A percentile compares a stretch with the other conserved stretches of the same genome.
Evolutionary conservation across 305 asterid genomes (phyloP).

Genomic region (Fraxinus sp.): DNA sequence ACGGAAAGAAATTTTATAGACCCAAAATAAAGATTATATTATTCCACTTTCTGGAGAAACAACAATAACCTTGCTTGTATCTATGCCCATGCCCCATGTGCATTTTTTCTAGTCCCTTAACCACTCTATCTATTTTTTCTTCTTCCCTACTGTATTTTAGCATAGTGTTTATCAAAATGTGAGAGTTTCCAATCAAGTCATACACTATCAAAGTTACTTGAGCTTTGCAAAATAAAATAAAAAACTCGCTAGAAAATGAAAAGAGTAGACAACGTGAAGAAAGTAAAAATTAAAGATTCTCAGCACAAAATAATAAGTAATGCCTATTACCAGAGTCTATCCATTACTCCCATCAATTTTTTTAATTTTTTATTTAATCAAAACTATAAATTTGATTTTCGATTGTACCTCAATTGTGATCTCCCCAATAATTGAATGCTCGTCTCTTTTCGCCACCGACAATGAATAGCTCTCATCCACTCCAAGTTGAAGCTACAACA

Average conservation of each 20-base stretch:
- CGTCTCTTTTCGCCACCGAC: constrained; percentile 52
- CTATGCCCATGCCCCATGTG: background rate
- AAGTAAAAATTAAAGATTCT: background rate
- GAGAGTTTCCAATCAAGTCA: background rate
- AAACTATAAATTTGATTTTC: background rate
- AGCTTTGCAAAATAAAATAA: background rate
- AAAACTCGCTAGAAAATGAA: background rate
- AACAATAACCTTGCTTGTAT: background rate
- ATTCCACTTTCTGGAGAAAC: background rate
- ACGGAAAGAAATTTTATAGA: background rate
- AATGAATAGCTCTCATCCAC: constrained; percentile 86
- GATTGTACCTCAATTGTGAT: constrained; percentile 66
- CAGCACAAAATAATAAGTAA: background rate
- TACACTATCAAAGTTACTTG: background rate
- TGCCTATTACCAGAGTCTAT: background rate
- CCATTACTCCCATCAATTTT: background rate
- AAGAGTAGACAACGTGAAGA: background rate
- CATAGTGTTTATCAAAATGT: background rate
- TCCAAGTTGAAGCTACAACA: constrained; percentile 72
- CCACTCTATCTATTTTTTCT: background rate
- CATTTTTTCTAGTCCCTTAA: background rate
- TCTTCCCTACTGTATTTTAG: background rate
- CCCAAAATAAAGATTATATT: background rate
- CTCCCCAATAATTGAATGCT: constrained; percentile 57
- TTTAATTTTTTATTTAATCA: background rate